Base-by-base conservation (phyloP, 148 eudicot genomes). In the Camellia granthamiana region DNA sequence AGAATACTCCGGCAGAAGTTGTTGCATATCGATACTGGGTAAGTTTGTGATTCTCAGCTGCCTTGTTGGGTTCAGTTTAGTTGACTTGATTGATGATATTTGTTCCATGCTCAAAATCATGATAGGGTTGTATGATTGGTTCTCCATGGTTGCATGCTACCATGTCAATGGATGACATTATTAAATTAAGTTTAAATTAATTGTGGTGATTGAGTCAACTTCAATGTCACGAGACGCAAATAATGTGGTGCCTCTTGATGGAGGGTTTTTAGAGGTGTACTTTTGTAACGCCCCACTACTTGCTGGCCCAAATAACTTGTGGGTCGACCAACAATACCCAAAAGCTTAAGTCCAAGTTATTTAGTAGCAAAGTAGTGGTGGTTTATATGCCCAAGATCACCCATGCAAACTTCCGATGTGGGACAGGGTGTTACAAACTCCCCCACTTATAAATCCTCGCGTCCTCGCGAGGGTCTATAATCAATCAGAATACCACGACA, bases 1-100 rank as follows among this genome's bases (percentile, higher is more conserved):
- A 91, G 61, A 90, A 88, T 85, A 87, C 94, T 70, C 97, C 97
- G 4, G 97, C 99, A 0, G 94, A 95, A 83, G 86, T 95, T 41
- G 86, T 89, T 80, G 91, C 99, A 30, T 95, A 87, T 58, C 85
- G 97, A 76, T 95, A 93, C 63, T 93, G 99, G 99, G 99, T 95
- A 89, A 78, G 89, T 75, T 84, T 63, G 14, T 70, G 9, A 30
- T 30, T 84, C 46, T 61, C 56, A n/a, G 56, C 79, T 69, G 52
- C 18, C 44, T 65, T 52, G 6, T 21, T 74, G 11, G 67, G 51
- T 51, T 76, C 19, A 51, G 38, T 70, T 64, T 23, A 43, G 19
- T 77, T 77, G 65, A 54, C 44, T 71, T 7, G 7, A 55, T 71
- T 7, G 7, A 55, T 49, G 7, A 21, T 38, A 55, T 58, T 47